These are phyloP conservation scores for Podospora conica DNA, from an alignment of 495 filamentous ascomycete genomes.

Conservation along the genomic window DNA sequence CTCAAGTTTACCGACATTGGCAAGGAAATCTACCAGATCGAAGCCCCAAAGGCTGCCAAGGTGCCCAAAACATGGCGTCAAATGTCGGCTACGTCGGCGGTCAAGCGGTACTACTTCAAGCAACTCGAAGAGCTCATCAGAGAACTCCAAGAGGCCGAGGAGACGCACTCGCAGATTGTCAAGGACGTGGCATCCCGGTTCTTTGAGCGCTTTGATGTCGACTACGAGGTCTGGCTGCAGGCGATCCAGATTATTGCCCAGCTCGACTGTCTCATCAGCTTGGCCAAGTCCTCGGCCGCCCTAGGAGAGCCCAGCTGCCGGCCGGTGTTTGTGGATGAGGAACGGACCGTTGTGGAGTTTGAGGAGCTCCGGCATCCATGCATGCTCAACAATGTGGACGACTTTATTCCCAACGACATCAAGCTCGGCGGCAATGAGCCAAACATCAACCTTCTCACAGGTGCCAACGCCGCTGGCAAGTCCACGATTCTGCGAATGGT, in stretches of 20 bases:
- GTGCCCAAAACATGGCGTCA: conserved; percentile 87
- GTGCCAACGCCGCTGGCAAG: conserved; percentile 96
- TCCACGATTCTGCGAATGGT: conserved; percentile 98
- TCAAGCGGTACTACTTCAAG: conserved; percentile 92
- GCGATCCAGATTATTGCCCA: conserved; percentile 84
- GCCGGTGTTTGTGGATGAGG: conserved; percentile 75
- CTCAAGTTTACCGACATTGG: conserved; percentile 85
- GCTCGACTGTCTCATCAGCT: conserved; percentile 88
- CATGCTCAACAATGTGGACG: conserved; percentile 76
- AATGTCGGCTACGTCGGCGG: conserved; percentile 85
- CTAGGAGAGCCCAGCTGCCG: conserved; percentile 85
- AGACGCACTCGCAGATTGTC: conserved; percentile 87
- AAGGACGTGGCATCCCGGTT: conserved; percentile 81
- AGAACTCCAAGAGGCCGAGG: conserved; percentile 84
- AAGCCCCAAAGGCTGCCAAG: conserved; percentile 81
- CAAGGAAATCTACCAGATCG: conserved; percentile 95
- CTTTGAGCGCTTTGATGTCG: conserved; percentile 78
- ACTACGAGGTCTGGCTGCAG: conserved; percentile 82
- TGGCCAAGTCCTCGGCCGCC: conserved; percentile 78
- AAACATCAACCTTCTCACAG: conserved; percentile 89
- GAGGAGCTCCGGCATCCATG: conserved; percentile 91
- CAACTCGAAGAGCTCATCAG: conserved; percentile 77
- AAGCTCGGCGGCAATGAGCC: conserved; percentile 71
- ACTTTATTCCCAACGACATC: conserved; percentile 97
- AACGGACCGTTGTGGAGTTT: conserved; percentile 83